Evolutionary conservation across 257 asterid species (phyloP), one percentile per base, ranked within the genome.

Genomic region (Nyctanthes arbortristis): DNA sequence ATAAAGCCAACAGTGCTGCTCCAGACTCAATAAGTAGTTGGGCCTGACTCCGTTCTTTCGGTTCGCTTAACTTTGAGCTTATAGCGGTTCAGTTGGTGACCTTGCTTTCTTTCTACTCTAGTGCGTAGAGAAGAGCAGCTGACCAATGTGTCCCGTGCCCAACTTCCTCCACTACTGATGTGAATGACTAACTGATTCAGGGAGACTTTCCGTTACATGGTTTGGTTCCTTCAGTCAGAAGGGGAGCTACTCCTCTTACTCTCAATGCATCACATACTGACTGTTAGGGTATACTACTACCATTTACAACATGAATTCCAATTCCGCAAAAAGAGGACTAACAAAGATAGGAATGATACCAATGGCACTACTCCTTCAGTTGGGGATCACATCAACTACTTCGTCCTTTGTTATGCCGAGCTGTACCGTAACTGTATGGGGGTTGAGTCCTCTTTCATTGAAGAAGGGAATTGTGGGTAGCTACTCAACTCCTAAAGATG

Each of bases 11-110:
- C n/a, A n/a, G n/a, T n/a, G n/a, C n/a, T n/a, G n/a, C n/a, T n/a
- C n/a, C n/a, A n/a, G n/a, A n/a, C n/a, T n/a, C n/a, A n/a, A n/a
- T n/a, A n/a, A n/a, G n/a, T n/a, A n/a, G n/a, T n/a, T n/a, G n/a
- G n/a, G n/a, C n/a, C n/a, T n/a, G n/a, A n/a, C n/a, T n/a, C n/a
- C n/a, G n/a, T n/a, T n/a, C n/a, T n/a, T n/a, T n/a, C n/a, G n/a
- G n/a, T n/a, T n/a, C n/a, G 18, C 60, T 16, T 61, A 25, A 4
- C 37, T 57, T 69, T 64, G 67, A 75, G 69, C 13, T 9, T 13
- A 49, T 33, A 75, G 43, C 68, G 29, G 72, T 63, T n/a, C n/a
- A n/a, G 43, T 36, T 36, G 43, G 43, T 36, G 43, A 36, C 7
- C 0, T 36, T 36, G 43, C 43, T 36, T 36, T 36, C 43, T 36